These are phyloP conservation scores for Citrus mangshanensis DNA, from an alignment of 345 rosid genomes.

Conservation along the genomic window DNA sequence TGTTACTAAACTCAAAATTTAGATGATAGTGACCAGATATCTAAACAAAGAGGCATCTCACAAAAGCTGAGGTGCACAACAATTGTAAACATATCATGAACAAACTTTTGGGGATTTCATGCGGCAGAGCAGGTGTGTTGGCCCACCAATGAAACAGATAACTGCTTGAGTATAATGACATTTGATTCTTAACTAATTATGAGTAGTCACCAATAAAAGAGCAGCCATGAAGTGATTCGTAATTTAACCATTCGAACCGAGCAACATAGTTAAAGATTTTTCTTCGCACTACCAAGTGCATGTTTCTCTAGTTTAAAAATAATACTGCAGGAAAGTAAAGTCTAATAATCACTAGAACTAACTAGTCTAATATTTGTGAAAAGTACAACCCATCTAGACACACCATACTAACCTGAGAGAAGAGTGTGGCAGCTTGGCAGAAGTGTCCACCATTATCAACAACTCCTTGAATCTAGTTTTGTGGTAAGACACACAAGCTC, in stretches of 20 bases:
- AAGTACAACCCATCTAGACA: background rate
- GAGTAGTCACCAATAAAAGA: background rate
- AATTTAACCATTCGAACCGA: background rate
- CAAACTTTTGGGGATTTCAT: background rate
- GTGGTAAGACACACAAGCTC: slow-evolving; percentile 10
- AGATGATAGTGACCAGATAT: background rate
- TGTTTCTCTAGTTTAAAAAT: background rate
- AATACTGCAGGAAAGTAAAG: background rate
- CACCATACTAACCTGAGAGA: slow-evolving; percentile 65
- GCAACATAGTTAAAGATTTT: background rate
- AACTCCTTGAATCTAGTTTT: slow-evolving; percentile 86
- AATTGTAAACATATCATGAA: background rate
- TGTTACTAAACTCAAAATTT: background rate
- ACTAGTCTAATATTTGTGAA: background rate
- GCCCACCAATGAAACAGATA: background rate
- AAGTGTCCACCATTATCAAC: slow-evolving; percentile 97
- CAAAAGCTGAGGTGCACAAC: background rate
- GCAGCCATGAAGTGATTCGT: background rate
- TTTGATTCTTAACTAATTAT: background rate
- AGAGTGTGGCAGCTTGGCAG: slow-evolving; percentile 99
- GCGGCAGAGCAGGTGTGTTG: background rate
- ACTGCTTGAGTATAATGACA: background rate
- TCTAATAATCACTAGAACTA: background rate
- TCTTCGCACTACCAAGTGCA: background rate
- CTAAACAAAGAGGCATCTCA: background rate